These are phyloP conservation scores for Fusarium temperatum DNA, from an alignment of 2,329 filamentous ascomycete genomes.

Conservation along the genomic window DNA sequence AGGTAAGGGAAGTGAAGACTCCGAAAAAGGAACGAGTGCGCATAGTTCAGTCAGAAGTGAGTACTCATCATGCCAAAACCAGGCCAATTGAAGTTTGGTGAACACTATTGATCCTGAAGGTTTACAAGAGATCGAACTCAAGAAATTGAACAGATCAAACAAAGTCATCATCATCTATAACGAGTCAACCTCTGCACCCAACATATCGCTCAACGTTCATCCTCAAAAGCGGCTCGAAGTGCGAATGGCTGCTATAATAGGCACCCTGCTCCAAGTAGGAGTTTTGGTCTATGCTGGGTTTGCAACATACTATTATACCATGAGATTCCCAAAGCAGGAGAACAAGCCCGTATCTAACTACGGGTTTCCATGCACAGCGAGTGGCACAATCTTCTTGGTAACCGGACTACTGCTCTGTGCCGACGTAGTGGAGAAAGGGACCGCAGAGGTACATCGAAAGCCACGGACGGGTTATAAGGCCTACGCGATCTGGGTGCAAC, in stretches of 20 bases:
- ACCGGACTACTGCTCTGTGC: background rate
- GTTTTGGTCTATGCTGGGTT: background rate
- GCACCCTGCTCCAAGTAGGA: background rate
- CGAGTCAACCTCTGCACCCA: background rate
- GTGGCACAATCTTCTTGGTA: background rate
- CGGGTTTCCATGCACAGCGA: background rate
- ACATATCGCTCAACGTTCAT: background rate
- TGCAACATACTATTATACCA: background rate
- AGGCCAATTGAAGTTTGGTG: no score
- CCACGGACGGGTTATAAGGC: background rate
- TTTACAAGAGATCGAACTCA: background rate
- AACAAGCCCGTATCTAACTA: accelerated
- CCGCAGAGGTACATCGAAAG: background rate
- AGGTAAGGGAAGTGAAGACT: background rate
- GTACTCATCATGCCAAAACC: no score
- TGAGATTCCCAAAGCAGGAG: background rate
- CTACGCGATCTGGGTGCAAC: background rate
- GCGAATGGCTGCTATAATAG: background rate
- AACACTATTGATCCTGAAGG: no score
- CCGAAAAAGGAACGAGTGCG: background rate
- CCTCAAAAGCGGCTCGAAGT: accelerated
- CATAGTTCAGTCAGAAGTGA: no score
- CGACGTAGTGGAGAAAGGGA: background rate
- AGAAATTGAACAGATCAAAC: background rate
- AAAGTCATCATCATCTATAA: background rate